Conservation (phyloP, 2,329 filamentous ascomycete genomes). For the Keithomyces neogunnii region DNA sequence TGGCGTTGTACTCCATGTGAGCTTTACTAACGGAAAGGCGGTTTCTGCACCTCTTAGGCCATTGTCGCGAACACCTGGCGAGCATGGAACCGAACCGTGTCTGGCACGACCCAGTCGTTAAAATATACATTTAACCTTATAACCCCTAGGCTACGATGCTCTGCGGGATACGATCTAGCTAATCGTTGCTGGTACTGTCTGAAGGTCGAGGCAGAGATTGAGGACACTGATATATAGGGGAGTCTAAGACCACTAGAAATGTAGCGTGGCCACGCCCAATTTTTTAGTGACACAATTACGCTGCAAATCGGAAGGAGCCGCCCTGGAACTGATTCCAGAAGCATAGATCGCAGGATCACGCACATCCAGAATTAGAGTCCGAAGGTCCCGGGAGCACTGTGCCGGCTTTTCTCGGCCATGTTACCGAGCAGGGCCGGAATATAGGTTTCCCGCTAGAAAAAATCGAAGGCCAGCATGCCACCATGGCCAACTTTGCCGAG, state of each 20-base stretch:
- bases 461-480: too few species aligned
- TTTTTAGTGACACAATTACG: slow-evolving; percentile 3
- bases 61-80: not conserved
- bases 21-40: too few species aligned
- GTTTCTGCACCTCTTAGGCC: not conserved
- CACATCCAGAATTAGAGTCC: too few species aligned
- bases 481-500: too few species aligned
- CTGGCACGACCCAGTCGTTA: not conserved
- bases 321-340: not conserved
- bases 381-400: too few species aligned
- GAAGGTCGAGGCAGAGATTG: slow-evolving; percentile 6
- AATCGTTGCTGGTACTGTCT: slow-evolving; percentile 12
- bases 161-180: slow-evolving; percentile 10
- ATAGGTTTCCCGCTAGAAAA: too few species aligned
- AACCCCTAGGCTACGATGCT: slow-evolving; percentile 2
- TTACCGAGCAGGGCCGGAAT: too few species aligned
- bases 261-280: too few species aligned
- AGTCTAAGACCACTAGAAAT: too few species aligned
- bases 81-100: slow-evolving; percentile 5
- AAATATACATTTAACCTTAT: slow-evolving; percentile 8
- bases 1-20: too few species aligned
- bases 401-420: too few species aligned
- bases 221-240: not conserved
- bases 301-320: not conserved
- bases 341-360: too few species aligned